These are phyloP conservation scores for sunflower (Helianthus annuus) DNA, from an alignment of 129 eudicot genomes.

Conservation along the genomic window DNA sequence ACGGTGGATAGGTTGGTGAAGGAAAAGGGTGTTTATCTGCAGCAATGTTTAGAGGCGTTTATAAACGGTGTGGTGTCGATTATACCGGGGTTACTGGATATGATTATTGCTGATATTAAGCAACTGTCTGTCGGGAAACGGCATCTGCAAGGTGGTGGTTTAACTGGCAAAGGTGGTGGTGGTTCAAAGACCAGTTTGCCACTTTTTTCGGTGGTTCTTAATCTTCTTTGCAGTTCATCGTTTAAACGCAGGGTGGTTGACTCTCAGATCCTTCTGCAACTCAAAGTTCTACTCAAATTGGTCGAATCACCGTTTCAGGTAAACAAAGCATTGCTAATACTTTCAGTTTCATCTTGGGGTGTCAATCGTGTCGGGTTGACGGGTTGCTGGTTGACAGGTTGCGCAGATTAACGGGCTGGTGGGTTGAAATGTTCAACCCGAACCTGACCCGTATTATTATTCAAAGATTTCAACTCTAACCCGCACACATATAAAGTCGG, in stretches of 20 bases:
- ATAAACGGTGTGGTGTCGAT: conserved; percentile 59
- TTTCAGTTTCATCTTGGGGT: not conserved
- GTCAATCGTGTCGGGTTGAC: no score
- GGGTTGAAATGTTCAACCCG: no score
- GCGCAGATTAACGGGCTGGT: no score
- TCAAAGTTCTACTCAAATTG: conserved; percentile 70
- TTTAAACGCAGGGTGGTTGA: conserved; percentile 66
- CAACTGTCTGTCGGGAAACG: conserved; percentile 74
- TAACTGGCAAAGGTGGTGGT: conserved; percentile 54
- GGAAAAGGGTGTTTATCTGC: conserved; percentile 73
- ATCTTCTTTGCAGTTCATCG: conserved; percentile 70
- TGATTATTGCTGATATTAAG: conserved; percentile 73
- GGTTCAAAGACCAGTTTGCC: conserved; percentile 67
- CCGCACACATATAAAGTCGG: no score
- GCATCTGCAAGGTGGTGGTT: conserved; percentile 50
- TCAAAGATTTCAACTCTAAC: no score
- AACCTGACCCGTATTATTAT: no score
- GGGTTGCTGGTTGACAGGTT: no score
- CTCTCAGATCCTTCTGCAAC: conserved; percentile 65
- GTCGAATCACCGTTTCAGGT: conserved; percentile 91
- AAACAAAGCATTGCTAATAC: not conserved
- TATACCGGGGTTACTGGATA: conserved; percentile 72
- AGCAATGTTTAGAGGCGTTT: conserved; percentile 78
- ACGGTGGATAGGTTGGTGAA: conserved; percentile 80
- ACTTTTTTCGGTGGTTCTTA: conserved; percentile 82